Base-by-base conservation (phyloP, 2,329 filamentous ascomycete species). In the Pseudohalonectria lignicola region DNA sequence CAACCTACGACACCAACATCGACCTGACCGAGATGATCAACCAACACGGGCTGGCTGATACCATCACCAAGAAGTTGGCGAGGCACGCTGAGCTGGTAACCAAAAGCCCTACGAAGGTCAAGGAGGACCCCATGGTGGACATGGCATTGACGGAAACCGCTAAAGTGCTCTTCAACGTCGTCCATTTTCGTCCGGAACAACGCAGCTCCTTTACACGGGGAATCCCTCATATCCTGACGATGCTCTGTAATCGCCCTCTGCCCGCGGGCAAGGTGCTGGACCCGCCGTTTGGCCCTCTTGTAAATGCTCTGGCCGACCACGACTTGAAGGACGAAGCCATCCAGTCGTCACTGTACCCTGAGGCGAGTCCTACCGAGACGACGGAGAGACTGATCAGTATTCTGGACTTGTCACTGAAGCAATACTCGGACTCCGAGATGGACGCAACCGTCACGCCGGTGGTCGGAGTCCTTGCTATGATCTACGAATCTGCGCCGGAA, bases 161-260 rank as follows among this genome's bases (percentile, higher is more conserved):
- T 36, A 95, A 94, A 53, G 69, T 96, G 30, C 62, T 94, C 37
- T 96, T 93, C 67, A 95, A 95, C 57, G 68, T 94, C 38, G 83
- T 82, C 2, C 79, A 88, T 49, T 78, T 79, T 50, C 82, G 80
- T 47, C 75, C 78, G 4, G 68, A 79, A 31, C 67, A 80, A 19
- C 60, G 63, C 4, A 55, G 64, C 1, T 60, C 66, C 1, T 93
- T 95, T 52, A 76, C 76, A 2, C 63, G 72, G 17, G 76, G 81
- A 3, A 70, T 93, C 31, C 71, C 78, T 10, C 69, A 77, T 42
- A 74, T 96, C 20, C 65, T 88, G 40, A 72, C 74, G 32, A 71
- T 95, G 15, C 64, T 96, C 21, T 71, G 71, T 45, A 74, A 64
- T 36, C 62, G 63, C 16, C 57, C 77, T 12, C 64, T 79, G 9